Base-by-base conservation (phyloP, 805 yeast genomes). In the Tetrapisispora nanseiensis region DNA sequence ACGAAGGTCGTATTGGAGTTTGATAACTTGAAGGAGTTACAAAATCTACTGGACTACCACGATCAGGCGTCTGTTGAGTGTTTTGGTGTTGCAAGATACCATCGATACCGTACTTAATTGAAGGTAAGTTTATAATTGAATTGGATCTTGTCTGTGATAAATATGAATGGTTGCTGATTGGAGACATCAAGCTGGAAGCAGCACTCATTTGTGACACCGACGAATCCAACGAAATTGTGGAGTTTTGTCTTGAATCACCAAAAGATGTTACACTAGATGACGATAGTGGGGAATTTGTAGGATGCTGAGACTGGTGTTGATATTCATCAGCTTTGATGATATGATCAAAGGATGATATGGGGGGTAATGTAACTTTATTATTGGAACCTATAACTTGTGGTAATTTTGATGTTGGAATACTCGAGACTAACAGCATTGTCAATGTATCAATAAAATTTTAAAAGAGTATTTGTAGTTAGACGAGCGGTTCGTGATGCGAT, bases 271-370 rank as follows among this genome's bases (percentile, higher is more conserved):
- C 12, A 18, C n/a, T 15, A 11, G 37, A 13, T 3, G 28, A 16
- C 4, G 34, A 23, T 3, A 28, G 12, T 21, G 22, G 11, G 12
- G 37, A 20, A 21, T n/a, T 20, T 18, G 11, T 29, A 29, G 10
- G 19, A 10, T n/a, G 3, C 7, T 13, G 9, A 8, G 27, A 19
- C 8, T 24, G 40, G 30, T 51, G 44, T 28, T 51, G 48, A 20
- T 42, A 42, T 39, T 50, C 54, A 4, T 52, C 54, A 34, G 52
- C 51, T 32, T 44, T 45, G 33, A 51, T 44, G 19, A 52, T 46
- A 37, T 44, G 41, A 27, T 55, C 57, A 39, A 55, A 55, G 9
- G 59, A 55, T 13, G 45, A 42, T 4, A 42, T 42, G 18, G 45
- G 45, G 9, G 45, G 45, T n/a, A 42, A 24, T 2, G 29, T 37